Evolutionary conservation across 805 yeast genomes (phyloP), one percentile per base, ranked within the genome.

Genomic region (Metschnikowia vanudenii): DNA sequence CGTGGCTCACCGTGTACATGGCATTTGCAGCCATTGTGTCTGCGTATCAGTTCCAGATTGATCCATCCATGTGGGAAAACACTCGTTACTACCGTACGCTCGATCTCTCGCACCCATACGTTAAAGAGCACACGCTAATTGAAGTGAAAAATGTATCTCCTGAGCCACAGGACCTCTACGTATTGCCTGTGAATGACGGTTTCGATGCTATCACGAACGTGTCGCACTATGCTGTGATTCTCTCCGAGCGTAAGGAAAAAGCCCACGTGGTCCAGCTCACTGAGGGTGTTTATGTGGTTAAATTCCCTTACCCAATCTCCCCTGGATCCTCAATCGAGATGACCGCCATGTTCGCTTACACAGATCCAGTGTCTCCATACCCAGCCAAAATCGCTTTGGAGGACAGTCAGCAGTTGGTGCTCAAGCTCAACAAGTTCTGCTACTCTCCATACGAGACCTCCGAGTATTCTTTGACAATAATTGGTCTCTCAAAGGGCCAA

Each of bases 41-140:
- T 11, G 48, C 49, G 16, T 35, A 35, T 26, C 22, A 37, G 34
- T 22, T 42, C 38, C 37, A 41, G 14, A 42, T 50, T 36, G 57
- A 52, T 37, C 41, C 52, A 35, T 42, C 54, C 30, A 39, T 45
- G 37, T 81, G 85, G 82, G 82, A 77, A 57, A 89, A 88, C 63
- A 58, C 67, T 28, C 74, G 80, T 26, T 74, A 79, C 53, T 62
- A 68, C 12, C 80, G 88, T 54, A 62, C 74, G 8, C 58, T 88
- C 31, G 96, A 89, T 57, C 74, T 90, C 41, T 60, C 78, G 26
- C 80, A 78, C 53, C 68, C 90, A 2, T 90, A 84, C 62, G 75
- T 81, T 35, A 80, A 79, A 53, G 95, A 85, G 60, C 71, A 76
- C 20, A 67, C 74, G 48, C 64, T 75, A n/a, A 59, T 89, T 35